Evolutionary conservation across 768 basidiomycete species (phyloP).

Genomic region (Pleurotus sapidus): DNA sequence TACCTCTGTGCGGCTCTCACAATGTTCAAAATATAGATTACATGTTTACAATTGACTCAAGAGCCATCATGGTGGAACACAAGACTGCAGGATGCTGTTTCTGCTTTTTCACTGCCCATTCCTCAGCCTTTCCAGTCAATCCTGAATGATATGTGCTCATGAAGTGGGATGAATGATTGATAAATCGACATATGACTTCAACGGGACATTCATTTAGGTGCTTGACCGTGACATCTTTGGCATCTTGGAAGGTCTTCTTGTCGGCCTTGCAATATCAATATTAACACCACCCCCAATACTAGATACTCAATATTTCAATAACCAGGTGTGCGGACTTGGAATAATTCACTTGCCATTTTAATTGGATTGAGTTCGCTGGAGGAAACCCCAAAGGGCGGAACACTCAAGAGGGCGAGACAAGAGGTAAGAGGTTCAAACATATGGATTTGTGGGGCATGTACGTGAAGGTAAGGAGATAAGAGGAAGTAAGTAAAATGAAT

Average conservation of each 20-base stretch:
- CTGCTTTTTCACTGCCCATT: constrained; percentile 35
- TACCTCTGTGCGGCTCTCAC: not conserved
- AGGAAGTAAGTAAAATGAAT: no score
- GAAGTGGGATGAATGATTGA: constrained; percentile 32
- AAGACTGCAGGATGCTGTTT: constrained; percentile 27
- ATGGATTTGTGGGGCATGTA: no score
- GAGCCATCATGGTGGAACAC: constrained; percentile 25
- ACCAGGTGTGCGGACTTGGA: not conserved
- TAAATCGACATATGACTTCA: constrained; percentile 32
- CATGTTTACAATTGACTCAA: constrained; percentile 20
- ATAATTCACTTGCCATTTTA: constrained; percentile 27
- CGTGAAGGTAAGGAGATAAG: no score
- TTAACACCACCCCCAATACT: constrained; percentile 30
- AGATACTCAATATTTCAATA: not conserved
- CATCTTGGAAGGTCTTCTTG: constrained; percentile 27
- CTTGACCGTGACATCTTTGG: constrained; percentile 22
- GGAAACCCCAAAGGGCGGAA: no score
- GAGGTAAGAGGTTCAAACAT: no score
- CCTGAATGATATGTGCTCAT: constrained; percentile 32
- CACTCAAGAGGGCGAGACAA: no score
- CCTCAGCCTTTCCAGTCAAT: constrained; percentile 32
- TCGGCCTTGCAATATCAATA: constrained; percentile 27
- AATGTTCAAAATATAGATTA: not conserved
- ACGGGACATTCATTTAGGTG: constrained; percentile 31
- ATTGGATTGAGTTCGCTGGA: constrained; percentile 38